Base-by-base conservation (phyloP, 768 basidiomycete species). In the Russula dissimulans region DNA sequence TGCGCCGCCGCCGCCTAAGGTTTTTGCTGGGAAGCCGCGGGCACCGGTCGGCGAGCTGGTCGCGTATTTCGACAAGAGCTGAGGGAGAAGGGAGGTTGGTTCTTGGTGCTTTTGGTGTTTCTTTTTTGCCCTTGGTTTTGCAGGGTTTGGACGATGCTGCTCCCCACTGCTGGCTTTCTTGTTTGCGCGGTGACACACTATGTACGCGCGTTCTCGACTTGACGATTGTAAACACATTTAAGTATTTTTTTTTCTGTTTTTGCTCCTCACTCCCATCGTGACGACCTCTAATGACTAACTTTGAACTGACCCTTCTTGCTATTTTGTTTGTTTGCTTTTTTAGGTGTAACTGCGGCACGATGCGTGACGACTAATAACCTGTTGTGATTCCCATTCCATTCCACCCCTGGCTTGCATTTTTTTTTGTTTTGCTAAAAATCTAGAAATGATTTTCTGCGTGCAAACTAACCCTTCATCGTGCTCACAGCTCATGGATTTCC, bases 11-110 rank as follows among this genome's bases (percentile, higher is more conserved):
- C 75, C 81, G 71, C 81, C 57, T 10, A 76, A 73, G 66, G 73
- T 72, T 65, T 69, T 69, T 47, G 65, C 70, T 60, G 66, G 75
- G 60, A 77, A 74, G 45, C 82, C 77, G 55, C 91, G 90, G 74
- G 80, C 88, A 14, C 82, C 87, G 0, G 79, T 92, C 44, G 86
- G 84, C 10, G 81, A 91, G 67, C 72, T 93, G 45, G 87, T 91
- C 14, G 89, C 89, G n/a, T 92, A 87, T 72, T 93, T 93, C 67
- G 87, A 91, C 34, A 56, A 54, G 62, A 52, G 53, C 42, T 53
- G 54, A 62, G 12, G 14, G 15, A 11, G 39, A 29, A 10, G 29
- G 4, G 14, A 29, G 26, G 11, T 11, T 3, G 45, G 22, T 46
- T 4, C 14, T 18, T 12, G 22, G 22, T 26, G 22, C 0, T n/a